Base-by-base conservation (phyloP, 805 yeast species). In the Soucietia sequanensis region DNA sequence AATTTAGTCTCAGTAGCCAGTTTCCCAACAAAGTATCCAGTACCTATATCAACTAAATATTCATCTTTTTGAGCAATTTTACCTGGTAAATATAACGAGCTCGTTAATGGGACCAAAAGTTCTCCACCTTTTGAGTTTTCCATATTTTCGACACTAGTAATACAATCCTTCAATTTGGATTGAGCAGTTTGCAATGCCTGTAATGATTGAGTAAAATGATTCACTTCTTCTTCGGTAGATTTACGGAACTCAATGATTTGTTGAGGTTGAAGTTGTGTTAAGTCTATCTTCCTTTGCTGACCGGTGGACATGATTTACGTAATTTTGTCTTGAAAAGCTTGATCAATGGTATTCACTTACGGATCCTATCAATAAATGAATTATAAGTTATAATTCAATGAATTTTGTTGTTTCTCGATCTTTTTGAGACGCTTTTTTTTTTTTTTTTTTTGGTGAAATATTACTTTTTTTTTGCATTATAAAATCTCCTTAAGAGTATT, bases 1-100 rank as follows among this genome's bases (percentile, higher is more conserved):
- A 57, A 60, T 42, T 76, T 67, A 2, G 96, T 83, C 30, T 84
- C 88, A 6, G 65, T 64, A 0, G 78, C 76, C 31, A 60, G 60
- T 60, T 93, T 93, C 54, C 88, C 96, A 12, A 89, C 90, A 55
- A 76, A 93, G 56, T 93, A 93, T 2, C 98, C 98, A 0, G 99
- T 93, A 23, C 99, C 99, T 17, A 93, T 81, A 55, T 93, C 99
- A 7, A 93, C 96, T 56, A 93, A 68, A 50, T 83, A 93, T 39
- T 74, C 79, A 40, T 81, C 74, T 33, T 73, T 73, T 38, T 83
- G 78, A 28, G 71, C 68, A 33, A 86, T 72, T 35, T 68, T 75
- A 2, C 98, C 99, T 4, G 96, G 95, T 18, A 93, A 83, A 47
- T 93, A 93, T 26, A 93, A 65, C 0, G 96, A 87, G 13, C 89